Conservation (phyloP, 768 basidiomycete genomes). For the Podaxis sp. region DNA sequence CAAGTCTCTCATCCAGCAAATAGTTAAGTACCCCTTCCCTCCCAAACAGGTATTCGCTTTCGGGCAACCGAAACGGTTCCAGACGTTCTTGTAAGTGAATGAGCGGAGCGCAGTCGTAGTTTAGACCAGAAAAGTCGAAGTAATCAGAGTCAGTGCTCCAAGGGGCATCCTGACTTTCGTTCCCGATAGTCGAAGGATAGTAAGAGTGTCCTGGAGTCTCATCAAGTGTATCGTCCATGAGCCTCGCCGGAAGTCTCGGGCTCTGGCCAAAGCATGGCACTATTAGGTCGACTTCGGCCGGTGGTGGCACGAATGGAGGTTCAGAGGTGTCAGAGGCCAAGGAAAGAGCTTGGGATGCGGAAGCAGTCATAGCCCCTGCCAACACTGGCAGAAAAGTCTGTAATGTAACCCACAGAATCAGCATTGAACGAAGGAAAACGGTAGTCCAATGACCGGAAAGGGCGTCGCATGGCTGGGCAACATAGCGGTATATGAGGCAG, state of each 20-base stretch:
- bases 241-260: neutral
- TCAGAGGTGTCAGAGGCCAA: neutral
- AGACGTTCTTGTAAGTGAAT: constrained; percentile 33
- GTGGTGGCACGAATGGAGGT: neutral
- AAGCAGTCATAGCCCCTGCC: neutral
- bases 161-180: constrained; percentile 14
- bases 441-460: constrained; percentile 13
- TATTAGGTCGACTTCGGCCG: neutral
- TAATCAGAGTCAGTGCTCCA: neutral
- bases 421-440: neutral
- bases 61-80: constrained; percentile 23
- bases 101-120: constrained; percentile 17
- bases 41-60: constrained; percentile 19
- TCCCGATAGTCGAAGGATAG: neutral
- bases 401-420: neutral
- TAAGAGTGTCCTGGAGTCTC: neutral
- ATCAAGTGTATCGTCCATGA: neutral
- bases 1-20: constrained; percentile 35
- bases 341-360: neutral
- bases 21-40: constrained; percentile 27
- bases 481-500: constrained; percentile 3
- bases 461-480: constrained; percentile 2
- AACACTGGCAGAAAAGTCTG: constrained; percentile 6
- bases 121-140: constrained; percentile 9
- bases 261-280: neutral